Evolutionary conservation across 164 flowering plant genomes (phyloP).

Genomic region (Chimonanthus salicifolius): DNA sequence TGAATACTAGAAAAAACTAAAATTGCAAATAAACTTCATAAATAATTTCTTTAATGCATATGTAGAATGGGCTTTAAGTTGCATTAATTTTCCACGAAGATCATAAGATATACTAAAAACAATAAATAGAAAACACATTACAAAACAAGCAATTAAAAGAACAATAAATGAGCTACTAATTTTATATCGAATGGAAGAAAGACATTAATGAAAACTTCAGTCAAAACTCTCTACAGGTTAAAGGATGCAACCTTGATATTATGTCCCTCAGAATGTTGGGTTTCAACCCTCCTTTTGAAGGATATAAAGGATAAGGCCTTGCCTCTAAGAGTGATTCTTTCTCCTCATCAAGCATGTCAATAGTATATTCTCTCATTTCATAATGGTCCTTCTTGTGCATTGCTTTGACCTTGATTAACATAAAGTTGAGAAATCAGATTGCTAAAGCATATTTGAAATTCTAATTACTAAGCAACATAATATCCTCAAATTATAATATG

Average conservation of each 20-base stretch:
- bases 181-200: not conserved
- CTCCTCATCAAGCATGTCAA: slow-evolving; percentile 63
- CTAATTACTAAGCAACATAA: not conserved
- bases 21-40: no score
- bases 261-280: slow-evolving; percentile 47
- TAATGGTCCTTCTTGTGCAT: slow-evolving; percentile 64
- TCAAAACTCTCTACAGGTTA: not conserved
- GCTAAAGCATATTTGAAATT: no score
- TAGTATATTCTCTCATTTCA: slow-evolving; percentile 75
- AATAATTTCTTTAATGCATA: no score
- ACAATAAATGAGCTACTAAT: not conserved
- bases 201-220: not conserved
- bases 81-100: not conserved
- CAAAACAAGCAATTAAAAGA: not conserved
- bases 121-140: no score
- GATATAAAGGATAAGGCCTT: slow-evolving; percentile 80
- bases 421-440: not conserved
- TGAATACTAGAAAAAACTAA: not conserved
- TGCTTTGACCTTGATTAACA: slow-evolving; percentile 49
- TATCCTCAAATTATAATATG: not conserved
- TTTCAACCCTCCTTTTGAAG: slow-evolving; percentile 70
- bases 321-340: slow-evolving; percentile 38
- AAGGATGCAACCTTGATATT: slow-evolving; percentile 53
- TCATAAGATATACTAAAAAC: not conserved
- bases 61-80: not conserved